A percentile compares a stretch with the other conserved stretches of the same genome.
Conservation (phyloP, 805 yeast genomes). For the Nakazawaea wyomingensis region DNA sequence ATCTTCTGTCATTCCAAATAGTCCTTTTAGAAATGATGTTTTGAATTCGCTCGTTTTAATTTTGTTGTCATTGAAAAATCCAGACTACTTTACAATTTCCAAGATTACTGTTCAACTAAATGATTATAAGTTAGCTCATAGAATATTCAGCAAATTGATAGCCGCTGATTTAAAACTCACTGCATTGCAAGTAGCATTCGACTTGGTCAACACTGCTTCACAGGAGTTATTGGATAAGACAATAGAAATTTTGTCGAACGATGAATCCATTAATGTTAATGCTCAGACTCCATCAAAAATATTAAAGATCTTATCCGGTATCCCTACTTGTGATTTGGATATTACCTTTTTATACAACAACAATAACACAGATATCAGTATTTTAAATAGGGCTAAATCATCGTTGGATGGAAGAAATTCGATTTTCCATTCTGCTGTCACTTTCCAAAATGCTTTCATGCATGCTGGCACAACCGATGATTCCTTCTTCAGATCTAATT, state of each 20-base stretch:
- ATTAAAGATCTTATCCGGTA: constrained; percentile 74
- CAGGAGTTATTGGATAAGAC: constrained; percentile 75
- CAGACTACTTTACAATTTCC: constrained; percentile 80
- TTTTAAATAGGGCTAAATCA: constrained; percentile 76
- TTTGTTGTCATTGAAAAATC: constrained; percentile 50
- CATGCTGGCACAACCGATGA: constrained; percentile 97
- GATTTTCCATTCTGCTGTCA: constrained; percentile 91
- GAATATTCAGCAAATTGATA: constrained; percentile 59
- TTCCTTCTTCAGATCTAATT: constrained; percentile 80
- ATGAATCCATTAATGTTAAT: constrained; percentile 18
- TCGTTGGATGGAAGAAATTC: constrained; percentile 88
- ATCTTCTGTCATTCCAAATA: constrained; percentile 59
- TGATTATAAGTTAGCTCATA: constrained; percentile 64
- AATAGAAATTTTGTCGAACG: constrained; percentile 32
- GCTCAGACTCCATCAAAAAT: constrained; percentile 37
- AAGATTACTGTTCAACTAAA: constrained; percentile 87
- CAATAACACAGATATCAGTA: constrained; percentile 79
- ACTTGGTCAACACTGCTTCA: constrained; percentile 84
- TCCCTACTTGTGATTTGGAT: constrained; percentile 90
- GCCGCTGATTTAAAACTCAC: constrained; percentile 45
- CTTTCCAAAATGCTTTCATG: constrained; percentile 90
- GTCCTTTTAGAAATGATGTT: constrained; percentile 60
- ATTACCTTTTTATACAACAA: constrained; percentile 83
- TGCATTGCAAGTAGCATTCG: constrained; percentile 94
- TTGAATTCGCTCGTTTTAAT: constrained; percentile 58